Conservation (phyloP, 176 grass and related monocot genomes). For the Eremochloa ophiuroides region DNA sequence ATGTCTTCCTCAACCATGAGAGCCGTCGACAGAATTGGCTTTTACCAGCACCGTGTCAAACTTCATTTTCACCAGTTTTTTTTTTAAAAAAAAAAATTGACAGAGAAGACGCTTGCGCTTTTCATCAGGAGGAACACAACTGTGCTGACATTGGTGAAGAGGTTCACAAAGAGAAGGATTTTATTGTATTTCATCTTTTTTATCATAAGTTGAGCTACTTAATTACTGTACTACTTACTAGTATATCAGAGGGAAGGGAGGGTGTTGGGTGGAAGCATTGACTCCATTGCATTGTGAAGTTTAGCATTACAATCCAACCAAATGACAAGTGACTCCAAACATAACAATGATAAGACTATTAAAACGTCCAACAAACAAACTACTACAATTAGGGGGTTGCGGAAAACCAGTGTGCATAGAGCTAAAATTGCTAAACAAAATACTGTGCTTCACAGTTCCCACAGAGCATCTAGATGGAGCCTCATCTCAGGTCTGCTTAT, state of each 20-base stretch:
- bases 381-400: not conserved
- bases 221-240: too few relatives aligned
- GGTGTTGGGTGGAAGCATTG: too few relatives aligned
- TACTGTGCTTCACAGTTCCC: not conserved
- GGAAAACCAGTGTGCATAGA: not conserved
- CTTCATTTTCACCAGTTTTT: not conserved
- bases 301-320: too few relatives aligned
- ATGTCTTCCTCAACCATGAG: slow-evolving; percentile 62
- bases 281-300: too few relatives aligned
- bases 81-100: not conserved
- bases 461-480: not conserved
- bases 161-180: too few relatives aligned
- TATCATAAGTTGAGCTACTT: too few relatives aligned
- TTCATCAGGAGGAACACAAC: too few relatives aligned
- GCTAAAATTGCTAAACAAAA: not conserved
- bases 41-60: slow-evolving; percentile 15
- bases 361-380: not conserved
- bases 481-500: not conserved
- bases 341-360: too few relatives aligned
- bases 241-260: too few relatives aligned
- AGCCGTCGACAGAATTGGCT: slow-evolving; percentile 54
- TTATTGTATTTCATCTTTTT: too few relatives aligned
- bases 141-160: too few relatives aligned
- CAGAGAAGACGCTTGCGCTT: not conserved
- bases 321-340: too few relatives aligned